A percentile compares a stretch with the other conserved stretches of the same genome.
phyloP scores from a whole-genome alignment of 2,329 filamentous ascomycete genomes.

The Rhytidhysteron rufulum region DNA sequence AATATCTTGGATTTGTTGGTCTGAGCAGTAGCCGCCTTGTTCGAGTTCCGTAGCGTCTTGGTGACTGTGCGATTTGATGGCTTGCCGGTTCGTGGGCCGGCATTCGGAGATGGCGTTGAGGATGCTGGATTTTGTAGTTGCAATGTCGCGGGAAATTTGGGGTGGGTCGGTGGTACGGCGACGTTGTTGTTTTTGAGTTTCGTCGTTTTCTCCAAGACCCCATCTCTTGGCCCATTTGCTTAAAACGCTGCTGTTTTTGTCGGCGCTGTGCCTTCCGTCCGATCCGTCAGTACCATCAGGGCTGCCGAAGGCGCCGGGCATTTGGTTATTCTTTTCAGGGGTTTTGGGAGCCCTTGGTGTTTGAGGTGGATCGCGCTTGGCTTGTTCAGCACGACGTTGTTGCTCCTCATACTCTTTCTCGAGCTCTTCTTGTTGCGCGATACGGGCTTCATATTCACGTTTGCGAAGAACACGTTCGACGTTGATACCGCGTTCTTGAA shows the following conservation, averaged over 20 bases:
- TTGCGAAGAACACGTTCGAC: slow-evolving; percentile 88
- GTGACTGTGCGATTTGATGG: slow-evolving; percentile 31
- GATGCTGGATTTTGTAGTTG: slow-evolving; percentile 33
- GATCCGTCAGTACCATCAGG: slow-evolving; percentile 20
- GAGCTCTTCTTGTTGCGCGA: slow-evolving; percentile 79
- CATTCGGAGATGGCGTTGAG: slow-evolving; percentile 35
- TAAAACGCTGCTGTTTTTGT: slow-evolving; percentile 24
- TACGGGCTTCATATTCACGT: slow-evolving; percentile 80
- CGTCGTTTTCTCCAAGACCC: slow-evolving; percentile 25
- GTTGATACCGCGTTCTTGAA: slow-evolving; percentile 89
- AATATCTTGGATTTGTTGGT: slow-evolving; percentile 34
- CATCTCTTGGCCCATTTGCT: slow-evolving; percentile 36
- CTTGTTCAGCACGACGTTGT: slow-evolving; percentile 35
- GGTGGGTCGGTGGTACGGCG: slow-evolving; percentile 22
- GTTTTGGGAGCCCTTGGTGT: slow-evolving; percentile 14
- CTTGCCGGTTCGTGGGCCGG: slow-evolving; percentile 27
- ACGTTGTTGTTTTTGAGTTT: slow-evolving; percentile 8
- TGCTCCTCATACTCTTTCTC: slow-evolving; percentile 61
- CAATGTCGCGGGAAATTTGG: slow-evolving; percentile 31
- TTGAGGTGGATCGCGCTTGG: slow-evolving; percentile 15
- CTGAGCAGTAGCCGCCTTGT: slow-evolving; percentile 34
- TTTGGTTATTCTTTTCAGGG: slow-evolving; percentile 26
- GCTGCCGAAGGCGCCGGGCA: slow-evolving; percentile 36
- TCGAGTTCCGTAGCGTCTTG: slow-evolving; percentile 35
- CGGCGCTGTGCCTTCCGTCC: slow-evolving; percentile 18